phyloP scores from a whole-genome alignment of 2,329 filamentous ascomycete species.

The Paecilomyces formosus region DNA sequence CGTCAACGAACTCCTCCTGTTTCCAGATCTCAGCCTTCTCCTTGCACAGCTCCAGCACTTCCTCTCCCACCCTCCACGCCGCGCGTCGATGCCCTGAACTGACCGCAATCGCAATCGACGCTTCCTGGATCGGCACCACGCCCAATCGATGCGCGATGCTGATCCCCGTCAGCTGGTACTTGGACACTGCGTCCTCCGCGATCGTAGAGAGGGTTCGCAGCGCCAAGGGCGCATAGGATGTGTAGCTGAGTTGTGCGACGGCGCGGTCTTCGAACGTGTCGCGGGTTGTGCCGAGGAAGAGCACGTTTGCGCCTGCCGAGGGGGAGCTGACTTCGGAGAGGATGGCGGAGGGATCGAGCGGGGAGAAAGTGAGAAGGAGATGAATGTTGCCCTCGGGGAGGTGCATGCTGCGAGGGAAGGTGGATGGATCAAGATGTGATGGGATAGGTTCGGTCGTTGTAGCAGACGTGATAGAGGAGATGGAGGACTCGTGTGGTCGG shows the following conservation, averaged over 20 bases:
- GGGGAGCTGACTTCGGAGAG: conserved; percentile 33
- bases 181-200: conserved; percentile 40
- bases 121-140: conserved; percentile 79
- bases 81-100: conserved; percentile 74
- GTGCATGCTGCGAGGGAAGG: conserved; percentile 31
- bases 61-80: conserved; percentile 82
- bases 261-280: conserved; percentile 34
- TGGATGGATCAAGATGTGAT: conserved; percentile 29
- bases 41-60: conserved; percentile 82
- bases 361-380: conserved; percentile 34
- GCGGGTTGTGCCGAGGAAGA: conserved; percentile 41
- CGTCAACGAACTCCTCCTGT: conserved; percentile 76
- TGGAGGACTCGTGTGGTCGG: no score
- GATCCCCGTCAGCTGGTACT: conserved; percentile 62
- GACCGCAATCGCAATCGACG: conserved; percentile 85
- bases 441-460: background rate
- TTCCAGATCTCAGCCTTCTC: conserved; percentile 92
- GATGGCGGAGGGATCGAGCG: conserved; percentile 27
- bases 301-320: conserved; percentile 36
- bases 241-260: conserved; percentile 39
- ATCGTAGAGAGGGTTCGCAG: conserved; percentile 33
- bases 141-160: conserved; percentile 81
- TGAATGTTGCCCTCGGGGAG: conserved; percentile 28
- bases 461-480: no score
- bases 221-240: conserved; percentile 34